These are phyloP conservation scores for Kuraishia capsulata DNA, from an alignment of 805 yeast species.

Conservation along the genomic window DNA sequence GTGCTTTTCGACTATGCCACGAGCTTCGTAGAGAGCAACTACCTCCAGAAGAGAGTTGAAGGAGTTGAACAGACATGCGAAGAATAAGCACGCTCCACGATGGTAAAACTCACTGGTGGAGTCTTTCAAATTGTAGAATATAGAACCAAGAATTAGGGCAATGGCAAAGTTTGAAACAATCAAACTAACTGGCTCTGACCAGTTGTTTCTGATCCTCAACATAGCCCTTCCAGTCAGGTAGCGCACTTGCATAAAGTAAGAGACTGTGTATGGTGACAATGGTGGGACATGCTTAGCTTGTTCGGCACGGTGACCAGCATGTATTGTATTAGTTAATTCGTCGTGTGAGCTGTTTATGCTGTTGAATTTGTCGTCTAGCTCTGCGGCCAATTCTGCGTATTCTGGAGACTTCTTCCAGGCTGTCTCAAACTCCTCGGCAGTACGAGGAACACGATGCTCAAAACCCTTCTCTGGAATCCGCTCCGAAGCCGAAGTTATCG, in stretches of 20 bases:
- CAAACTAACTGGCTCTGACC: slow-evolving; percentile 27
- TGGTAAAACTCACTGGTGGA: slow-evolving; percentile 33
- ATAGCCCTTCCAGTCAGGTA: slow-evolving; percentile 33
- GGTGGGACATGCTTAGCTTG: slow-evolving; percentile 34
- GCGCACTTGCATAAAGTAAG: slow-evolving; percentile 35
- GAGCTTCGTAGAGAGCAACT: slow-evolving; percentile 30
- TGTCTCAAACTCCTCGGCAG: slow-evolving; percentile 42
- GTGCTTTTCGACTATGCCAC: slow-evolving; percentile 53
- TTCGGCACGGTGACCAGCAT: slow-evolving; percentile 21
- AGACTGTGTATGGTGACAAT: slow-evolving; percentile 36
- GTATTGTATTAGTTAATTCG: slow-evolving; percentile 13
- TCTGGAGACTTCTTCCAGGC: slow-evolving; percentile 40
- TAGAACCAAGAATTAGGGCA: slow-evolving; percentile 39
- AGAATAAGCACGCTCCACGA: slow-evolving; percentile 27
- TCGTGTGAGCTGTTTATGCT: slow-evolving; percentile 9
- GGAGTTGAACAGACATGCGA: slow-evolving; percentile 32
- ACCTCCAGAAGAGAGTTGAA: slow-evolving; percentile 36
- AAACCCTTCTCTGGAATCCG: slow-evolving; percentile 32
- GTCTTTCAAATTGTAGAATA: slow-evolving; percentile 33
- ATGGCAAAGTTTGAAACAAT: slow-evolving; percentile 31
- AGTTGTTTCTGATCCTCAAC: slow-evolving; percentile 35
- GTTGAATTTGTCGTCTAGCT: slow-evolving; percentile 28
- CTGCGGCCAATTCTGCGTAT: slow-evolving; percentile 26
- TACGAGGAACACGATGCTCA: slow-evolving; percentile 47
- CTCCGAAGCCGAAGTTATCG: slow-evolving; percentile 41